These are phyloP conservation scores for Onygenales sp. DNA, from an alignment of 2,329 filamentous ascomycete species.

Conservation along the genomic window DNA sequence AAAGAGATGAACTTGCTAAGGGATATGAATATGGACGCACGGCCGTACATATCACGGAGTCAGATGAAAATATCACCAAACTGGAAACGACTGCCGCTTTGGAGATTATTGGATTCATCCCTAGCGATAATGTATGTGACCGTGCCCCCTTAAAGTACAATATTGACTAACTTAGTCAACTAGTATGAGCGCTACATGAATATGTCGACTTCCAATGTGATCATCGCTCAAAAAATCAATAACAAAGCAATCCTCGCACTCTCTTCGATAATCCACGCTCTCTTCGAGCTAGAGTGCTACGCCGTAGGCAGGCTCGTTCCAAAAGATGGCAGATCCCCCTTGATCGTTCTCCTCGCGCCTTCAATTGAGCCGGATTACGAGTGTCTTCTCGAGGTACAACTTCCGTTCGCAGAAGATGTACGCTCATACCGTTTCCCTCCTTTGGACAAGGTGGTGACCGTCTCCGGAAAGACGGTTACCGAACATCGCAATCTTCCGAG, in stretches of 20 bases:
- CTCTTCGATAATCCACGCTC: conserved; percentile 79
- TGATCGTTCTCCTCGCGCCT: conserved; percentile 69
- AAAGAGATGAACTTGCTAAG: conserved; percentile 75
- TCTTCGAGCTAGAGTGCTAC: conserved; percentile 75
- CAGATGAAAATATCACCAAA: conserved; percentile 80
- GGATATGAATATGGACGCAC: conserved; percentile 92
- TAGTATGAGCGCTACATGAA: conserved; percentile 77
- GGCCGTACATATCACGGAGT: conserved; percentile 77
- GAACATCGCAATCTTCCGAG: conserved; percentile 77
- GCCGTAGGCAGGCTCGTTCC: conserved; percentile 76
- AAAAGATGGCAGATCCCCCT: conserved; percentile 72
- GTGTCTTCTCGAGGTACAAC: conserved; percentile 77
- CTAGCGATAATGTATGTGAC: conserved; percentile 52
- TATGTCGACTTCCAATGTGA: conserved; percentile 71
- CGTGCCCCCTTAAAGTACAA: not conserved
- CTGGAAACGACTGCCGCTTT: conserved; percentile 67
- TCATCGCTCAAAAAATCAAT: conserved; percentile 67
- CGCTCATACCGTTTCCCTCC: conserved; percentile 86
- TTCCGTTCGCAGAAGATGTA: conserved; percentile 90
- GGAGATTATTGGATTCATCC: conserved; percentile 80
- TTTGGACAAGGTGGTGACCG: conserved; percentile 74
- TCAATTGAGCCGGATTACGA: conserved; percentile 70
- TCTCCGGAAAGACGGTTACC: conserved; percentile 70
- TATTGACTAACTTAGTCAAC: not conserved
- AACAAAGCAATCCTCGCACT: conserved; percentile 75